Percentiles rank a stretch among this genome's conserved stretches.
These are phyloP conservation scores for Harringtonia aguacate DNA, from an alignment of 2,329 filamentous ascomycete genomes.

Conservation along the genomic window DNA sequence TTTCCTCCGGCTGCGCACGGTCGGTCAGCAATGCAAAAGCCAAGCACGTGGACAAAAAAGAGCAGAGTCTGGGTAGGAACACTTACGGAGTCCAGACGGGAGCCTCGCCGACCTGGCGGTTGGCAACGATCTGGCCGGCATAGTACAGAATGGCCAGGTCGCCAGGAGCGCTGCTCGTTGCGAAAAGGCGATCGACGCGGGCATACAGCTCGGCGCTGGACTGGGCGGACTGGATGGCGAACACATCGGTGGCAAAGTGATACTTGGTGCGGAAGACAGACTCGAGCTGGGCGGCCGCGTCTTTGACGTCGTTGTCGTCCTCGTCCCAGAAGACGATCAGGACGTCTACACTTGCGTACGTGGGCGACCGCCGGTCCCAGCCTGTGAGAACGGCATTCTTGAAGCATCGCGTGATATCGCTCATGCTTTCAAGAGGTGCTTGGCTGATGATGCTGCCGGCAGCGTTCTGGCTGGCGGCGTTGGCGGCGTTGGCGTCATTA, in stretches of 20 bases:
- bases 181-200: conserved; percentile 5
- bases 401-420: conserved; percentile 10
- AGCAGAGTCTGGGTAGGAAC: too few relatives aligned
- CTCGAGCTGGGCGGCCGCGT: conserved; percentile 2
- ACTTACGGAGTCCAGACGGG: conserved; percentile 11
- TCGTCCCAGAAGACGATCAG: conserved; percentile 11
- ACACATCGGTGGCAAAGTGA: conserved; percentile 5
- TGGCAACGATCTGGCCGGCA: conserved; percentile 7
- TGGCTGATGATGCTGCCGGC: not conserved
- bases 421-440: conserved; percentile 5
- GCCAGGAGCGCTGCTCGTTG: conserved; percentile 1
- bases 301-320: conserved; percentile 4
- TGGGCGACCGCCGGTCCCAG: conserved; percentile 9
- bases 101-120: conserved; percentile 1
- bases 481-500: not conserved
- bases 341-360: conserved; percentile 8
- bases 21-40: not conserved
- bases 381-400: conserved; percentile 7
- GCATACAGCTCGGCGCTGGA: conserved; percentile 3
- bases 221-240: conserved; percentile 3
- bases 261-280: conserved; percentile 7
- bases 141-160: conserved; percentile 12
- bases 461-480: too few relatives aligned
- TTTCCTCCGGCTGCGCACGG: conserved; percentile 3
- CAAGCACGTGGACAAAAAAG: not conserved